Percentiles rank a stretch among this genome's conserved stretches.
Conservation (phyloP, 2,329 filamentous ascomycete species). For the Seiridium cupressi region DNA sequence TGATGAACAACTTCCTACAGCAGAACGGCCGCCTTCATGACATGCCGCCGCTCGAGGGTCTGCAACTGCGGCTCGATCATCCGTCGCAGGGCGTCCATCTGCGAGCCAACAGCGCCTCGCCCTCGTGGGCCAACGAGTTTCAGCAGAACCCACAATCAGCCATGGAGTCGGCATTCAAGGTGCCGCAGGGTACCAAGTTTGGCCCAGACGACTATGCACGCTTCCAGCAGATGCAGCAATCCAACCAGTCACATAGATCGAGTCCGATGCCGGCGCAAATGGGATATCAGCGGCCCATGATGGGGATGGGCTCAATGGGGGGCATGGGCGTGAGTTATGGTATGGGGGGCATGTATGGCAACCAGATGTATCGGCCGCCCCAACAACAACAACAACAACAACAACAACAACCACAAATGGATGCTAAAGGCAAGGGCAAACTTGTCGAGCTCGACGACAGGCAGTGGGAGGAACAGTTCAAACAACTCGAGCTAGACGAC, state of each 20-base stretch:
- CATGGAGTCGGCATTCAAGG: conserved; percentile 71
- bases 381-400: conserved; percentile 21
- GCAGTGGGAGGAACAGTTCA: conserved; percentile 96
- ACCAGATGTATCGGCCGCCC: conserved; percentile 52
- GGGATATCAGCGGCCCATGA: conserved; percentile 40
- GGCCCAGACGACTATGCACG: conserved; percentile 81
- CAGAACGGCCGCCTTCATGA: conserved; percentile 63
- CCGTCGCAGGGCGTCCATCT: conserved; percentile 50
- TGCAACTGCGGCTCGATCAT: conserved; percentile 42
- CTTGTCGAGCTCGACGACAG: conserved; percentile 91
- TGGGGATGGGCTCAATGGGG: conserved; percentile 37
- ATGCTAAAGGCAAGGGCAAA: conserved; percentile 80
- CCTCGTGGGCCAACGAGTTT: conserved; percentile 54
- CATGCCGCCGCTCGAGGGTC: conserved; percentile 48
- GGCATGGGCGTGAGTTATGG: conserved; percentile 52
- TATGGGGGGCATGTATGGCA: conserved; percentile 51
- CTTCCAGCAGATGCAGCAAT: conserved; percentile 72
- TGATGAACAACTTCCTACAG: conserved; percentile 54
- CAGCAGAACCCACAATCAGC: conserved; percentile 52
- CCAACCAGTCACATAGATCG: conserved; percentile 40
- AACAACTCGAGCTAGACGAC: conserved; percentile 74
- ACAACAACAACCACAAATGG: conserved; percentile 39
- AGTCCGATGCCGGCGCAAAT: conserved; percentile 58
- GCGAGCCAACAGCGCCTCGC: conserved; percentile 52
- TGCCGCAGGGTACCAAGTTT: conserved; percentile 61